phyloP scores from a whole-genome alignment of 2,329 filamentous ascomycete species.

The Trichoderma koningiopsis region DNA sequence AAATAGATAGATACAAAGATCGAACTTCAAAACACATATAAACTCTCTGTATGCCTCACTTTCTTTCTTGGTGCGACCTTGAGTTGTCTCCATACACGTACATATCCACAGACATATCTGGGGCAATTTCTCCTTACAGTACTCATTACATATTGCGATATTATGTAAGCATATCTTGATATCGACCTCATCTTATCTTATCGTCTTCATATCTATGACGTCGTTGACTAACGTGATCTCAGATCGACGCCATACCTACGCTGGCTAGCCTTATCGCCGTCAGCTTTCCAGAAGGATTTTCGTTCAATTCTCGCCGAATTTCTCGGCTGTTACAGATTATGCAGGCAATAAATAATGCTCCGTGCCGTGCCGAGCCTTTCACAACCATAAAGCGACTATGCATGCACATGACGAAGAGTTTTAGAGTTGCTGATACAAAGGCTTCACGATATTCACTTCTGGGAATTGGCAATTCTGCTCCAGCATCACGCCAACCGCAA shows the following conservation, averaged over 20 bases:
- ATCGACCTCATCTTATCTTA: too few relatives aligned
- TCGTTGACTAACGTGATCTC: background rate
- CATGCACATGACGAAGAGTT: background rate
- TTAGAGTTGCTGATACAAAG: background rate
- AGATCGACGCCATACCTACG: background rate
- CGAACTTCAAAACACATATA: background rate
- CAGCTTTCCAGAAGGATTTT: constrained; percentile 1
- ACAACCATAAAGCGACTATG: background rate
- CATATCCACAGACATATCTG: background rate
- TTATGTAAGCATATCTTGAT: background rate
- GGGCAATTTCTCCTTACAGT: background rate
- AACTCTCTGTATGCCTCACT: background rate
- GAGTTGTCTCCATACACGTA: background rate
- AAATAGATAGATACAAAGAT: background rate
- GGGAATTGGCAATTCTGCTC: background rate
- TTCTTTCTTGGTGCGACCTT: too few relatives aligned
- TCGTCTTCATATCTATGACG: constrained; percentile 2
- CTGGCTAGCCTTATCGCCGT: background rate
- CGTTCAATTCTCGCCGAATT: background rate
- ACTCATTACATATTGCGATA: background rate
- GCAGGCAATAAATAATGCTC: background rate
- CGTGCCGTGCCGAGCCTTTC: background rate
- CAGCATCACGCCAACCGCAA: background rate
- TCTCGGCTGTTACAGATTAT: background rate
- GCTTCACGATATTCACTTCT: background rate